A percentile compares a stretch with the other conserved stretches of the same genome.
phyloP scores from a whole-genome alignment of 371 early-diverging fungal species.

The Gilbertella persicaria region DNA sequence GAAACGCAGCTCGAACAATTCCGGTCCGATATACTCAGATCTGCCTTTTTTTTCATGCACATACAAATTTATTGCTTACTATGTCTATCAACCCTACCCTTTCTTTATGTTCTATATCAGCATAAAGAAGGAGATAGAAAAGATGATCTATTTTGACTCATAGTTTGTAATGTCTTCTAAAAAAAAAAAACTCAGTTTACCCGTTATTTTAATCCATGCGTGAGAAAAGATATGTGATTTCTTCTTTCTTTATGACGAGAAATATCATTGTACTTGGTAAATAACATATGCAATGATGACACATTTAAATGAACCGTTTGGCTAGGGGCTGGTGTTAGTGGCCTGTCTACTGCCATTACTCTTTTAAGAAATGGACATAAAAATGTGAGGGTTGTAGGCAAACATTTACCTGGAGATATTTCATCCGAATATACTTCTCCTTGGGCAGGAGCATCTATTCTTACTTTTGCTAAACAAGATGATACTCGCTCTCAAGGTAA shows the following conservation, averaged over 20 bases:
- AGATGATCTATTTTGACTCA: no score
- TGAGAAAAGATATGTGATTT: no score
- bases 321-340: constrained; percentile 77
- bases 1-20: no score
- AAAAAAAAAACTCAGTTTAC: no score
- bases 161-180: no score
- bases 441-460: constrained; percentile 67
- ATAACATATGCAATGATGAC: background rate
- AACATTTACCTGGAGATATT: constrained; percentile 59
- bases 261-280: constrained; percentile 14
- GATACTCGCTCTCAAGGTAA: constrained; percentile 40
- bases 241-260: constrained; percentile 2
- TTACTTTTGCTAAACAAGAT: constrained; percentile 28
- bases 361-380: constrained; percentile 54
- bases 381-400: constrained; percentile 60
- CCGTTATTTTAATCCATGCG: no score
- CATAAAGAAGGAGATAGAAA: no score
- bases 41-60: no score
- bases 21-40: no score
- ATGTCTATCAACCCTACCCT: no score
- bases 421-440: constrained; percentile 69
- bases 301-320: background rate
- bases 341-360: constrained; percentile 68
- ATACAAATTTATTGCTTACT: no score
- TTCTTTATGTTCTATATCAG: no score